Evolutionary conservation across 2,329 filamentous ascomycete genomes (phyloP).

Genomic region (Aureobasidium sp.): DNA sequence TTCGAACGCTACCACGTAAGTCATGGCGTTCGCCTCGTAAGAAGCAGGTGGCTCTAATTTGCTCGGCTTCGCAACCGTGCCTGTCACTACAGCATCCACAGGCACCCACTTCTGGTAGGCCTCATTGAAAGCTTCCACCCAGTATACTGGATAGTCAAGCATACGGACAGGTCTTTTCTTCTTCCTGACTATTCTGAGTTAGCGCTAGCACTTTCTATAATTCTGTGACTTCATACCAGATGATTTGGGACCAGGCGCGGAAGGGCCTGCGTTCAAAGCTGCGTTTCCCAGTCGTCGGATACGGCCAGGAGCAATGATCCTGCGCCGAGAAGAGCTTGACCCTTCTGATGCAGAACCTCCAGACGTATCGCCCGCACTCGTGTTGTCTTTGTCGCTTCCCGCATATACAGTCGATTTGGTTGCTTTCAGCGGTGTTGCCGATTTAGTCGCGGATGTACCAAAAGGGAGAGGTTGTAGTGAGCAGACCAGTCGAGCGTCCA

Average conservation of each 20-base stretch:
- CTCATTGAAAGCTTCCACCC: conserved; percentile 85
- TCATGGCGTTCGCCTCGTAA: conserved; percentile 68
- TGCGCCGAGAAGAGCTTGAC: conserved; percentile 1
- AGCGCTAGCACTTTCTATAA: conserved; percentile 22
- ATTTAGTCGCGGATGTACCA: conserved; percentile 42
- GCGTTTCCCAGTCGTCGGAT: conserved; percentile 30
- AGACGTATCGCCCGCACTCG: conserved; percentile 20
- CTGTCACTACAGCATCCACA: conserved; percentile 76
- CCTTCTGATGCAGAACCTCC: conserved; percentile 15
- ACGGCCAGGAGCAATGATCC: conserved; percentile 13
- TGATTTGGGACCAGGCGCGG: neutral
- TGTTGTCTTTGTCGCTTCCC: conserved; percentile 16
- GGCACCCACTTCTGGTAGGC: conserved; percentile 88
- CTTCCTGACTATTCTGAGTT: conserved; percentile 32
- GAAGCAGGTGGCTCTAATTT: conserved; percentile 76
- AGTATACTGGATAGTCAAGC: conserved; percentile 77
- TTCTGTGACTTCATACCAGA: conserved; percentile 17
- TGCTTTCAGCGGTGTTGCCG: conserved; percentile 35
- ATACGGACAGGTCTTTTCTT: conserved; percentile 49
- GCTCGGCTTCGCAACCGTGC: conserved; percentile 66
- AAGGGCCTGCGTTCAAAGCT: conserved; percentile 18
- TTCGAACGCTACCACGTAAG: conserved; percentile 81
- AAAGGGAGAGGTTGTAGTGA: conserved; percentile 81
- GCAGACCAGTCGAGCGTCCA: conserved; percentile 77
- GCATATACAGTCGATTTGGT: conserved; percentile 30